Evolutionary conservation across 495 filamentous ascomycete species (phyloP).

Genomic region (Penicillium dipodomyicola): DNA sequence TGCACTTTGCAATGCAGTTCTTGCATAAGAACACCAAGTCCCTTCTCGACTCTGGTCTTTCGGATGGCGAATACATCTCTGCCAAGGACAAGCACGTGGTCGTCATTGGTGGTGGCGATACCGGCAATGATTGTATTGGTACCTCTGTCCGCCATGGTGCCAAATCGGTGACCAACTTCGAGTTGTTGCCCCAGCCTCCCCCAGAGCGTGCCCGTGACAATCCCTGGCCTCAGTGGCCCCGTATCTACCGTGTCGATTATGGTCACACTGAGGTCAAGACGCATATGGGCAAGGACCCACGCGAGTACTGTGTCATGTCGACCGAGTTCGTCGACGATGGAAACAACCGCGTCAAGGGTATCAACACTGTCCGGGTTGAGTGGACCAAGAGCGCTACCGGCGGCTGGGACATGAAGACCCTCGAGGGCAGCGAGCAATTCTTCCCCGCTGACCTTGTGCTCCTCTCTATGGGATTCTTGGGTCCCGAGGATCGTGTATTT

Average conservation of each 20-base stretch:
- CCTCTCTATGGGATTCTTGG: slow-evolving; percentile 97
- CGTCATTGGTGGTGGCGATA: slow-evolving; percentile 98
- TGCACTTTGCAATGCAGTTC: slow-evolving; percentile 99
- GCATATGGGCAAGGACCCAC: slow-evolving; percentile 95
- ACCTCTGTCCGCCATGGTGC: slow-evolving; percentile 97
- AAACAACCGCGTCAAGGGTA: slow-evolving; percentile 84
- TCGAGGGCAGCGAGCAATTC: slow-evolving; percentile 92
- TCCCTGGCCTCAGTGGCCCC: slow-evolving; percentile 99
- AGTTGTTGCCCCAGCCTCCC: slow-evolving; percentile 92
- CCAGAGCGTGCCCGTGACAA: slow-evolving; percentile 94
- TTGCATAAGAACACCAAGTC: slow-evolving; percentile 98
- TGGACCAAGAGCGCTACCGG: slow-evolving; percentile 89
- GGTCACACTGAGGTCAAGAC: slow-evolving; percentile 96
- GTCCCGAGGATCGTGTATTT: slow-evolving; percentile 86
- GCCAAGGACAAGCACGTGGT: slow-evolving; percentile 97
- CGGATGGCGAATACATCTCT: slow-evolving; percentile 88
- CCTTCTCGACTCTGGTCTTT: slow-evolving; percentile 85
- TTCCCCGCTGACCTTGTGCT: slow-evolving; percentile 97
- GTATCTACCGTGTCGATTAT: slow-evolving; percentile 98
- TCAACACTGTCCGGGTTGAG: slow-evolving; percentile 96
- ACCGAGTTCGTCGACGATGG: slow-evolving; percentile 97
- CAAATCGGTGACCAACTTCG: slow-evolving; percentile 96
- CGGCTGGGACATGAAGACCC: slow-evolving; percentile 99
- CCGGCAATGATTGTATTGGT: slow-evolving; percentile 98
- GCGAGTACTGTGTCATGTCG: slow-evolving; percentile 98